These are phyloP conservation scores for Pythium biforme DNA, from an alignment of 352 stramenopile genomes.

Conservation along the genomic window DNA sequence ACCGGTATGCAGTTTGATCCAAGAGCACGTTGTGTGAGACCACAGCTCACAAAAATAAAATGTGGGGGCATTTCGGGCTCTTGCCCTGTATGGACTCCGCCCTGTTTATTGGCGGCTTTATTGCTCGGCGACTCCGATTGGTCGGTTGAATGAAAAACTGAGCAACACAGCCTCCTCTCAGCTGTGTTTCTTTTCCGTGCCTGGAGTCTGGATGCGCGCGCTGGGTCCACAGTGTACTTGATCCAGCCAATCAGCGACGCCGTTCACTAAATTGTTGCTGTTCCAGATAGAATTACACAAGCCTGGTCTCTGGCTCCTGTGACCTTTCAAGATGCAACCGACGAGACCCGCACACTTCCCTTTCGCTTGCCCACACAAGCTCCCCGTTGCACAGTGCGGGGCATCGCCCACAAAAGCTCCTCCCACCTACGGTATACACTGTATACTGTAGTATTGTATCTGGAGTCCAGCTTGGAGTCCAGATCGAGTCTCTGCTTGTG, in stretches of 20 bases:
- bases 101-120: slow-evolving; percentile 23
- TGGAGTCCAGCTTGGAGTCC: slow-evolving; percentile 5
- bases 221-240: slow-evolving; percentile 1
- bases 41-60: not conserved
- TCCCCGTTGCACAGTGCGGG: not conserved
- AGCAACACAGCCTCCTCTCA: slow-evolving; percentile 4
- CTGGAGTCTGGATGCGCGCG: not conserved
- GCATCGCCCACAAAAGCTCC: too few relatives aligned
- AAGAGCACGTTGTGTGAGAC: not conserved
- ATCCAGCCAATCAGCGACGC: slow-evolving; percentile 20
- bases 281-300: slow-evolving; percentile 13
- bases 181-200: slow-evolving; percentile 12
- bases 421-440: not conserved
- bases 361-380: slow-evolving; percentile 9
- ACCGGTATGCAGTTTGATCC: not conserved
- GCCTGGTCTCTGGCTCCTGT: slow-evolving; percentile 16
- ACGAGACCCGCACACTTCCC: slow-evolving; percentile 7
- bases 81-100: not conserved
- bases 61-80: not conserved
- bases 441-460: not conserved
- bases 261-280: slow-evolving; percentile 19
- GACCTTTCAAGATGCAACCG: slow-evolving; percentile 27
- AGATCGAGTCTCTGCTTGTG: slow-evolving; percentile 9
- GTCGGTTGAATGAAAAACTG: slow-evolving; percentile 23
- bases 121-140: slow-evolving; percentile 10